Evolutionary conservation across 2,329 filamentous ascomycete species (phyloP).

Genomic region (Fulvia fulva): DNA sequence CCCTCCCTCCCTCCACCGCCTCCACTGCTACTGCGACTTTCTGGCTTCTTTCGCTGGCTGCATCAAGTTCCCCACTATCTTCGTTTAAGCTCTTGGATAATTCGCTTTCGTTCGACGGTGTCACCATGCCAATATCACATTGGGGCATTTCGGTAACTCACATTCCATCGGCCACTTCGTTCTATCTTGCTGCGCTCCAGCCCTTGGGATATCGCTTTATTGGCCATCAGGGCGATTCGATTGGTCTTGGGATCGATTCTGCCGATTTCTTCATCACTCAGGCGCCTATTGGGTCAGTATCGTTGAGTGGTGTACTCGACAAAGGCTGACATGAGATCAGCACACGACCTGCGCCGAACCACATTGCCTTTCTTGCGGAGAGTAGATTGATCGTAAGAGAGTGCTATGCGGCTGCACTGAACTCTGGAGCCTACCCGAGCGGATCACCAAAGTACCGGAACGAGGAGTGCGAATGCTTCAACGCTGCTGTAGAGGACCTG

Average conservation of each 20-base stretch:
- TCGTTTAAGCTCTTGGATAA: conserved; percentile 13
- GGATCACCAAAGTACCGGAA: conserved; percentile 54
- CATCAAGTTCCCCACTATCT: conserved; percentile 5
- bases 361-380: conserved; percentile 61
- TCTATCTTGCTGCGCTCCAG: conserved; percentile 75
- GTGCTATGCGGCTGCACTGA: conserved; percentile 68
- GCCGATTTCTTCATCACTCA: conserved; percentile 64
- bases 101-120: conserved; percentile 2
- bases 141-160: conserved; percentile 68
- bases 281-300: conserved; percentile 53
- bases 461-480: conserved; percentile 55
- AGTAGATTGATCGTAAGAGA: conserved; percentile 62
- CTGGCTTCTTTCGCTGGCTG: conserved; percentile 8
- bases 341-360: conserved; percentile 28
- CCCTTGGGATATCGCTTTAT: conserved; percentile 73
- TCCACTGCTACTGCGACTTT: conserved; percentile 13
- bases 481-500: conserved; percentile 65
- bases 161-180: conserved; percentile 74
- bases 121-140: conserved; percentile 57
- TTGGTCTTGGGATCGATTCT: conserved; percentile 57
- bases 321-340: conserved; percentile 13
- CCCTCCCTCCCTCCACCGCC: conserved; percentile 9
- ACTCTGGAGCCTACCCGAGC: conserved; percentile 59
- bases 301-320: conserved; percentile 5
- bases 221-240: conserved; percentile 56